These are phyloP conservation scores for Cyclotella atomus DNA, from an alignment of 108 stramenopile genomes.

Conservation along the genomic window DNA sequence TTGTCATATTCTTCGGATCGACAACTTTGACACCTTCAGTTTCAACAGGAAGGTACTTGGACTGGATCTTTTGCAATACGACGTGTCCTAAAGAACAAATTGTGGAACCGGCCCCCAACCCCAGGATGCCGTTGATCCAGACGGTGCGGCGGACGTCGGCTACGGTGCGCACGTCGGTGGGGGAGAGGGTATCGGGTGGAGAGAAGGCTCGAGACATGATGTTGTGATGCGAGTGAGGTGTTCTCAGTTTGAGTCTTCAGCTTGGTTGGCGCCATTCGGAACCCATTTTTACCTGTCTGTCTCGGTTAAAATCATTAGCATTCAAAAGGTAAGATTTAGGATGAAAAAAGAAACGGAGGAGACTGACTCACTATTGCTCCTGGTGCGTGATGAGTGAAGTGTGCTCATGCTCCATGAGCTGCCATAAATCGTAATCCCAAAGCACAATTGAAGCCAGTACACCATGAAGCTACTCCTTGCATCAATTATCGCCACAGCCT, in stretches of 20 bases:
- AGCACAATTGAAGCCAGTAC: no score
- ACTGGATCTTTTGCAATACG: conserved; percentile 23
- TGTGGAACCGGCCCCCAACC: conserved; percentile 49
- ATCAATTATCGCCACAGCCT: conserved; percentile 23
- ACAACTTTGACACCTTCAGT: not conserved
- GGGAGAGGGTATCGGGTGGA: conserved; percentile 72
- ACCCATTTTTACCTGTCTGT: no score
- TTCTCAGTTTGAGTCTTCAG: no score
- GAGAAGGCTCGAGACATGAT: conserved; percentile 72
- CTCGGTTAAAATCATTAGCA: no score
- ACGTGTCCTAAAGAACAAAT: conserved; percentile 22
- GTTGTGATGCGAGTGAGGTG: not conserved
- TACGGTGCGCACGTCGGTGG: conserved; percentile 70
- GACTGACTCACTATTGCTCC: no score
- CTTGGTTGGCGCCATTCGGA: no score
- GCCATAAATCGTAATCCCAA: no score
- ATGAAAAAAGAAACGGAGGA: no score
- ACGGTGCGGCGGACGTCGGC: conserved; percentile 75
- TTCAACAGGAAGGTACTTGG: conserved; percentile 1
- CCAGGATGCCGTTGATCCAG: conserved; percentile 69
- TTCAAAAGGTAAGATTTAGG: no score
- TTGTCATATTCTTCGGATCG: not conserved
- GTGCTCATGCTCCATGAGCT: no score
- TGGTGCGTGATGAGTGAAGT: no score
- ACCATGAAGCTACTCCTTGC: conserved; percentile 14